Conservation (phyloP, 1,284 basidiomycete genomes). For the Porogramme epimiltina region DNA sequence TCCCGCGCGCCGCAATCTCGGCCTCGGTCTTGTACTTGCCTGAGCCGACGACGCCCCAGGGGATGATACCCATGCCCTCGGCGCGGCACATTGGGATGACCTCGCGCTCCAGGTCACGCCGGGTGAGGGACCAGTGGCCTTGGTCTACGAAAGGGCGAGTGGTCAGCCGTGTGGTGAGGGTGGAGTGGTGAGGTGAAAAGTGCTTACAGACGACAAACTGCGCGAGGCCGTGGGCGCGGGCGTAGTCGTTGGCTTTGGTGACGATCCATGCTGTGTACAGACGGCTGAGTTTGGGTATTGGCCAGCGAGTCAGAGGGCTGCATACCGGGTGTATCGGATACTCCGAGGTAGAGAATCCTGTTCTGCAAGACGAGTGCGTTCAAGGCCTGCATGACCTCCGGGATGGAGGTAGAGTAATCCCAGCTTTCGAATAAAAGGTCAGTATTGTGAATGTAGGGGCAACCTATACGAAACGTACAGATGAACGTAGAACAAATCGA, state of each 20-base stretch:
- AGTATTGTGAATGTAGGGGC: constrained; percentile 23
- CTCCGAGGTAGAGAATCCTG: constrained; percentile 40
- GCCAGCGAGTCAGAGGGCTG: not conserved
- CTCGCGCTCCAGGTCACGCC: constrained; percentile 22
- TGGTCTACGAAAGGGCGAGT: constrained; percentile 34
- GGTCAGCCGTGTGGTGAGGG: not conserved
- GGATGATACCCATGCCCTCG: constrained; percentile 17
- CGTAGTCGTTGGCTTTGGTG: constrained; percentile 52
- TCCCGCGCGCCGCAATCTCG: constrained; percentile 36
- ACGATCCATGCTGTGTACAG: constrained; percentile 49
- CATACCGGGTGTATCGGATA: constrained; percentile 42
- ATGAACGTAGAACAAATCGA: constrained; percentile 44
- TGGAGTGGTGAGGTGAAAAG: not conserved
- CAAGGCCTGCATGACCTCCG: constrained; percentile 53
- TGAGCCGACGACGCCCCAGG: constrained; percentile 16
- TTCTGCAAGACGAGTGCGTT: constrained; percentile 37
- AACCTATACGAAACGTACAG: constrained; percentile 4
- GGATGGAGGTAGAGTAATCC: constrained; percentile 53
- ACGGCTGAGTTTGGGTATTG: not conserved
- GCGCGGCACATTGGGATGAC: constrained; percentile 19
- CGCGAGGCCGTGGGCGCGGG: constrained; percentile 45
- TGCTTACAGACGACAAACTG: constrained; percentile 46
- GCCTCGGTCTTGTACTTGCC: constrained; percentile 28
- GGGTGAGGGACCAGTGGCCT: constrained; percentile 47
- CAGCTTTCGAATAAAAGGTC: constrained; percentile 37